Evolutionary conservation across 2,329 filamentous ascomycete species (phyloP).

Genomic region (Penicillium aurantiogriseum): DNA sequence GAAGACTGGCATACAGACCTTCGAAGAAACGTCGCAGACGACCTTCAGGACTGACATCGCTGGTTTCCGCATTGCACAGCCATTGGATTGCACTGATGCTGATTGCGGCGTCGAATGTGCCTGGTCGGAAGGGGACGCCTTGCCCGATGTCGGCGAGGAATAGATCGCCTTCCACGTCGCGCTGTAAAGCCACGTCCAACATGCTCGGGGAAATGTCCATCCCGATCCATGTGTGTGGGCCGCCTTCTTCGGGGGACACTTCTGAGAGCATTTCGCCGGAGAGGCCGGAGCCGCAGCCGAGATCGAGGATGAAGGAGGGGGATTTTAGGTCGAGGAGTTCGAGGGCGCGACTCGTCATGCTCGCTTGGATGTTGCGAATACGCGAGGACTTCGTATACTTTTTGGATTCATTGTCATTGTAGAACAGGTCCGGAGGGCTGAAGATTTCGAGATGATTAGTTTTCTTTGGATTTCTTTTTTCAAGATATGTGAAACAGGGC

Average conservation of each 20-base stretch:
- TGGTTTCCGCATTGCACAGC: constrained; percentile 93
- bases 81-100: constrained; percentile 96
- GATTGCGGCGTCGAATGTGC: constrained; percentile 91
- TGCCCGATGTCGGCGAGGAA: constrained; percentile 93
- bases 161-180: constrained; percentile 91
- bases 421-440: constrained; percentile 94
- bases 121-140: constrained; percentile 87
- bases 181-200: constrained; percentile 89
- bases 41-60: constrained; percentile 76
- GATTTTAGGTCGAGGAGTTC: constrained; percentile 78
- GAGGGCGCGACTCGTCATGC: constrained; percentile 91
- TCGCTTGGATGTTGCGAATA: constrained; percentile 91
- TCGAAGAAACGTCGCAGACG: constrained; percentile 86
- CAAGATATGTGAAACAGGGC: constrained; percentile 5
- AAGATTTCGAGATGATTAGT: constrained; percentile 23
- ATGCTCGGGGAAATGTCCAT: constrained; percentile 96
- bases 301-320: constrained; percentile 86
- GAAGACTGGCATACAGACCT: constrained; percentile 79
- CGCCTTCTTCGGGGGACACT: constrained; percentile 66
- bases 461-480: not conserved
- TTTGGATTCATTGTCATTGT: constrained; percentile 90
- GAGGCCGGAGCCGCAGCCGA: constrained; percentile 94
- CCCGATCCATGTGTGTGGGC: constrained; percentile 92
- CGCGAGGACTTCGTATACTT: constrained; percentile 97
- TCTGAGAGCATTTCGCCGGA: constrained; percentile 89